Percentiles rank a stretch among this genome's conserved stretches.
Conservation (phyloP, 164 flowering plant genomes). For the Magnolia changhungtana region DNA sequence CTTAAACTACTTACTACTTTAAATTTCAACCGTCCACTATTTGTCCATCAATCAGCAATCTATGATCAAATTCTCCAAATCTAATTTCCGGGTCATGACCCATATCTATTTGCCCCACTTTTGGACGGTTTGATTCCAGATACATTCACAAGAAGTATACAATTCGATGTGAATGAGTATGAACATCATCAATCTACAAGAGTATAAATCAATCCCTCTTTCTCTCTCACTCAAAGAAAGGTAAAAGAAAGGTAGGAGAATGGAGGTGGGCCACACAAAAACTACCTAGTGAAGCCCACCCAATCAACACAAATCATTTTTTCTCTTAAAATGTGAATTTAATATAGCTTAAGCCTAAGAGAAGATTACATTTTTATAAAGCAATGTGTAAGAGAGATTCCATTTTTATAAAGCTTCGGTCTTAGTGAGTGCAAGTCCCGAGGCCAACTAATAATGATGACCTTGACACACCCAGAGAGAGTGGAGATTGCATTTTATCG, state of each 20-base stretch:
- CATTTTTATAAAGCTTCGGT: conserved; percentile 45
- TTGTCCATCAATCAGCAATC: too few species aligned
- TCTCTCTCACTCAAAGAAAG: not conserved
- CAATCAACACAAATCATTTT: conserved; percentile 41
- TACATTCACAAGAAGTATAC: not conserved
- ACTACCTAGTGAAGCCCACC: conserved; percentile 26
- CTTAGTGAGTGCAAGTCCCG: conserved; percentile 48
- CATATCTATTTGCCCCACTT: too few species aligned
- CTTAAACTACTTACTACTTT: too few species aligned
- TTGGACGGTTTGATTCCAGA: not conserved
- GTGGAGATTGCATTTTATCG: not conserved
- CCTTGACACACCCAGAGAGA: conserved; percentile 13
- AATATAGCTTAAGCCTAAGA: conserved; percentile 8
- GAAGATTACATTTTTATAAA: conserved; percentile 26
- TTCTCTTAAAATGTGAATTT: conserved; percentile 13
- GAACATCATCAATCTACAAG: not conserved
- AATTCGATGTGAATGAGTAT: not conserved
- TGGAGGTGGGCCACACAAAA: not conserved
- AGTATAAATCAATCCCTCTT: too few species aligned
- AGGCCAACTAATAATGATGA: conserved; percentile 63
- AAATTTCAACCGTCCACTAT: too few species aligned
- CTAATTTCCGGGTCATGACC: too few species aligned
- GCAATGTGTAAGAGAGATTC: conserved; percentile 33
- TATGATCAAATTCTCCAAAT: too few species aligned
- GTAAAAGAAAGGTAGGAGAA: not conserved